phyloP scores from a whole-genome alignment of 1,139 yeast species.

The Protomyces inundatus region DNA sequence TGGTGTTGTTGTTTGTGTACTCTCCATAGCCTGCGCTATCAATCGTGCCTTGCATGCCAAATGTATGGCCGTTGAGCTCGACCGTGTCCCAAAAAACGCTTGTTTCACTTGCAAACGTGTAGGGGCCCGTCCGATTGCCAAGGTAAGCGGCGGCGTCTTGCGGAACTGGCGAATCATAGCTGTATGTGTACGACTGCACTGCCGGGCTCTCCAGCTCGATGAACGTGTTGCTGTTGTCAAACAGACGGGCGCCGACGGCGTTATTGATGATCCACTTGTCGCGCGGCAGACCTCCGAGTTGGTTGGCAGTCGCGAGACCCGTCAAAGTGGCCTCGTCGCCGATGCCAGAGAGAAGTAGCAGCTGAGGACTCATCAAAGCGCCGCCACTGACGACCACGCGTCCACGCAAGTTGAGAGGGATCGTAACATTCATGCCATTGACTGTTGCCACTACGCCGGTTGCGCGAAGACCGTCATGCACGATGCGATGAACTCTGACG shows the following conservation, averaged over 20 bases:
- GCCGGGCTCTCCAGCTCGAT: not conserved
- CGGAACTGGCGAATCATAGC: not conserved
- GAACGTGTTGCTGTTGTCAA: constrained; percentile 10
- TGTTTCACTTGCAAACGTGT: constrained; percentile 6
- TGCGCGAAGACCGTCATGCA: not conserved
- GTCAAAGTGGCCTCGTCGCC: not conserved
- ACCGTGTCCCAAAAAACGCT: not conserved
- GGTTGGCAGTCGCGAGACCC: not conserved
- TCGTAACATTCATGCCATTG: not conserved
- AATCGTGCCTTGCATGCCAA: constrained; percentile 4
- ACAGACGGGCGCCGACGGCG: not conserved
- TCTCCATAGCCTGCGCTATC: constrained; percentile 1
- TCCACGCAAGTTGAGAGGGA: not conserved
- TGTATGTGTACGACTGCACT: constrained; percentile 2
- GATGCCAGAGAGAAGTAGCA: constrained; percentile 1
- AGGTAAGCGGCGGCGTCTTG: constrained; percentile 1
- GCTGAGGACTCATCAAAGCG: not conserved
- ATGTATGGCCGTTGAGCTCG: not conserved
- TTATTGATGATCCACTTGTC: constrained; percentile 3
- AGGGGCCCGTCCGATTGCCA: constrained; percentile 1
- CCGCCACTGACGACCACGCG: constrained; percentile 1
- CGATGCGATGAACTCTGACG: not conserved
- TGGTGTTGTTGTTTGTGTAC: not conserved
- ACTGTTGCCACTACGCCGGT: not conserved
- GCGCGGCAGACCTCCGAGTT: not conserved